A percentile compares a stretch with the other conserved stretches of the same genome.
Conservation (phyloP, 2,329 filamentous ascomycete genomes). For the Chaetomium olivaceum region DNA sequence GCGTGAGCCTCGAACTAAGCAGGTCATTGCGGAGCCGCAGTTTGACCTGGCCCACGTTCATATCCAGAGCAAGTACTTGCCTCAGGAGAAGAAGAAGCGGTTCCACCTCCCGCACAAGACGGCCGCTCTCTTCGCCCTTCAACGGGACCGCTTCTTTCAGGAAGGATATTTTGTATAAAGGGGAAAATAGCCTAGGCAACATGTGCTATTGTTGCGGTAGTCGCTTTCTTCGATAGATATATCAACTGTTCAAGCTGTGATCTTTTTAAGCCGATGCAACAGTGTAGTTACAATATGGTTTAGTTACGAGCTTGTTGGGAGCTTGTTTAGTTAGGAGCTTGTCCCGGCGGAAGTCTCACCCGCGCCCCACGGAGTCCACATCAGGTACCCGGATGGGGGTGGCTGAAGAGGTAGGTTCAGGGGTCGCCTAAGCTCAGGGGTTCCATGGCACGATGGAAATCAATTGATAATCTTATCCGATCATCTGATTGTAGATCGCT, state of each 20-base stretch:
- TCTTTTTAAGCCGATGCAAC: background rate
- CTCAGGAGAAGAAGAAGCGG: background rate
- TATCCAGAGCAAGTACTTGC: background rate
- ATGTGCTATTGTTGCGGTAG: too few species aligned
- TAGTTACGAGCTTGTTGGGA: background rate
- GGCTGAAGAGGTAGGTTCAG: too few species aligned
- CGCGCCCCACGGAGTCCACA: background rate
- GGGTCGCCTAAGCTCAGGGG: too few species aligned
- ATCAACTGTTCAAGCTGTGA: background rate
- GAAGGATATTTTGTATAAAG: background rate
- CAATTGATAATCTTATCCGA: background rate
- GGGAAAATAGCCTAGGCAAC: background rate
- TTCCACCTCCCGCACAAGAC: background rate
- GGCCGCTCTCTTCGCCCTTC: background rate
- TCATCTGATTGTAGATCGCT: background rate
- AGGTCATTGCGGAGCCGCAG: background rate
- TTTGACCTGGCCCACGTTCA: background rate
- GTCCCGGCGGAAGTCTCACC: background rate
- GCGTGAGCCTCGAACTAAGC: background rate
- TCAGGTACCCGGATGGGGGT: background rate
- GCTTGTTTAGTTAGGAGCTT: background rate
- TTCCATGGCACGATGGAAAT: too few species aligned
- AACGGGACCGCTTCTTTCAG: background rate
- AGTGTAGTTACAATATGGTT: background rate
- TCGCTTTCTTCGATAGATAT: background rate